Percentiles rank a stretch among this genome's conserved stretches.
These are phyloP conservation scores for Periconia macrospinosa DNA, from an alignment of 2,329 filamentous ascomycete species.

Conservation along the genomic window DNA sequence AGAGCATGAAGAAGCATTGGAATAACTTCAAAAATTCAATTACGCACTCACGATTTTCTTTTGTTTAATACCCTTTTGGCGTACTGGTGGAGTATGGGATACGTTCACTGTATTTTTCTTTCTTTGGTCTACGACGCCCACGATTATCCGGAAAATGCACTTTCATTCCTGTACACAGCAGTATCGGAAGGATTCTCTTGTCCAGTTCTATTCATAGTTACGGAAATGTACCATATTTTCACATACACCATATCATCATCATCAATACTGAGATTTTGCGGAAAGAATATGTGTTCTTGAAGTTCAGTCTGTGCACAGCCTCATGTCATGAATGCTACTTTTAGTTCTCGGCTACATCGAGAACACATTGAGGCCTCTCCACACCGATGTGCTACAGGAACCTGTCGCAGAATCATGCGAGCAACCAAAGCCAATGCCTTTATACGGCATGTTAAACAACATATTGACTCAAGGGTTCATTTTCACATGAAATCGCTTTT, in stretches of 20 bases:
- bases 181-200: not conserved
- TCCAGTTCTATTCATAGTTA: not conserved
- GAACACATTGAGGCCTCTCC: not conserved
- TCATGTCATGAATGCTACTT: conserved; percentile 1
- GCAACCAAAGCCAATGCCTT: not conserved
- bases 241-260: not conserved
- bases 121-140: not conserved
- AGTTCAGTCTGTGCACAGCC: conserved; percentile 3
- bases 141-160: not conserved
- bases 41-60: conserved; percentile 1
- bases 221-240: not conserved
- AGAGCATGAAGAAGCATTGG: not conserved
- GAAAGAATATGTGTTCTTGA: not conserved
- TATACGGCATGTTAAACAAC: not conserved
- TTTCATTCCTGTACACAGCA: not conserved
- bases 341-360: not conserved
- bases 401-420: not conserved
- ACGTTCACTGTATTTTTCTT: not conserved
- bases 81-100: not conserved
- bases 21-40: too few relatives aligned
- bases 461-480: not conserved
- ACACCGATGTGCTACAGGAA: too few relatives aligned
- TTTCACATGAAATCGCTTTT: not conserved
- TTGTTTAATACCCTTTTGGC: conserved; percentile 1
- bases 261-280: not conserved